Evolutionary conservation across 768 basidiomycete species (phyloP).

Genomic region (Porpolomopsis calyptriformis): DNA sequence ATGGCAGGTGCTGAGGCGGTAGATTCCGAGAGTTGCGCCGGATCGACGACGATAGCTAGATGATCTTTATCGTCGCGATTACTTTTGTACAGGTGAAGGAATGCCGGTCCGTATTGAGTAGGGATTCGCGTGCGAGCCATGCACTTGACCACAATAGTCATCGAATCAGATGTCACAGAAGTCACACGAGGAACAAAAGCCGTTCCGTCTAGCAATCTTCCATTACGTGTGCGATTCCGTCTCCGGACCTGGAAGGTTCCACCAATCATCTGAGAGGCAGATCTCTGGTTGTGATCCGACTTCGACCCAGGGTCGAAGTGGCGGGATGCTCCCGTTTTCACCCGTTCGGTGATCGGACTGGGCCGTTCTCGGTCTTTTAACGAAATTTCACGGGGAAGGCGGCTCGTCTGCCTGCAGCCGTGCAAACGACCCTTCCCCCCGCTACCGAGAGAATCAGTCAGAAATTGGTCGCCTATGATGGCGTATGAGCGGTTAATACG

Average conservation of each 20-base stretch:
- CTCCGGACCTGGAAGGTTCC: not conserved
- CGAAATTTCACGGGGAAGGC: too few species aligned
- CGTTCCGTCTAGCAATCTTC: not conserved
- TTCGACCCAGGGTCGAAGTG: not conserved
- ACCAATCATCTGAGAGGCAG: not conserved
- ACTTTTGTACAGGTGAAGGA: constrained; percentile 93
- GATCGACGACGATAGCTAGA: constrained; percentile 88
- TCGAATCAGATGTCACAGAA: too few species aligned
- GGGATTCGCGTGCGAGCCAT: constrained; percentile 97
- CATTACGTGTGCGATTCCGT: not conserved
- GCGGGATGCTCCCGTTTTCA: not conserved
- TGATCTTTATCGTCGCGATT: constrained; percentile 90
- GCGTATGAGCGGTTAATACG: too few species aligned
- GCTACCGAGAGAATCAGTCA: too few species aligned
- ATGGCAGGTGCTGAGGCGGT: constrained; percentile 46
- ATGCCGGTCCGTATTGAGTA: constrained; percentile 86
- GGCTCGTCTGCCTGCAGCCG: too few species aligned
- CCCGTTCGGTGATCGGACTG: too few species aligned
- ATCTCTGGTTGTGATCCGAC: not conserved
- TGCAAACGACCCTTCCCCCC: too few species aligned
- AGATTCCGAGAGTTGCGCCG: constrained; percentile 61
- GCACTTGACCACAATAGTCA: constrained; percentile 65
- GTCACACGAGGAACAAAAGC: too few species aligned
- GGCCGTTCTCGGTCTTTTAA: too few species aligned
- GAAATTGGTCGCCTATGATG: too few species aligned